Evolutionary conservation across 306 rosid species (phyloP), one percentile per base, ranked within the genome.

Genomic region (Rosa rugosa): DNA sequence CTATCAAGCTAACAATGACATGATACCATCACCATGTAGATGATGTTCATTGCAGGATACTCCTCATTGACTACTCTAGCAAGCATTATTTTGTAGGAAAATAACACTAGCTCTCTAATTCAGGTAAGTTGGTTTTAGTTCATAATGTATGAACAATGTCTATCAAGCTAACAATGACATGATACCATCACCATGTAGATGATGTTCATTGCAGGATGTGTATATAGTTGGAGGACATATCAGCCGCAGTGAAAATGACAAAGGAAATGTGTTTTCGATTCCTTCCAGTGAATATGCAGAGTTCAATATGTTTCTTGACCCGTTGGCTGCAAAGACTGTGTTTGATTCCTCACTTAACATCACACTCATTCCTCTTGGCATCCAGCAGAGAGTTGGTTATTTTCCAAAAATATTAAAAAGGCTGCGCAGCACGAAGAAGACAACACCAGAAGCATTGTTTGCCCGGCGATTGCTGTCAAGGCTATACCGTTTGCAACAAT

Each of bases 51-150:
- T 77, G n/a, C n/a, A n/a, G n/a, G n/a, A n/a, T n/a, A n/a, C n/a
- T n/a, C n/a, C n/a, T n/a, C n/a, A n/a, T n/a, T n/a, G 81, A 95
- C 99, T 67, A 93, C 85, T 88, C 86, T 95, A 77, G 97, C 98
- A 50, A 91, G 89, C 81, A 81, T 86, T 40, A 72, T 88, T 72
- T 69, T 85, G 27, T 86, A 88, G 12, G 2, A 79, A 23, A 84
- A 82, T 68, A 86, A 87, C 22, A 80, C 88, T 11, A 80, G 81
- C 87, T 90, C 90, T 20, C 71, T 54, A 77, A 90, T 95, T 82
- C 85, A 88, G 90, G 99, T 91, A 14, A 80, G 84, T 84, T 53
- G 16, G 72, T 40, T 54, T 51, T 49, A 40, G 16, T 31, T 31
- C 25, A 64, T 42, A 47, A 22, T 25, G 16, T 1, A 1, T 2